phyloP scores from a whole-genome alignment of 1,284 basidiomycete genomes.

The Phellinidium pouzarii region DNA sequence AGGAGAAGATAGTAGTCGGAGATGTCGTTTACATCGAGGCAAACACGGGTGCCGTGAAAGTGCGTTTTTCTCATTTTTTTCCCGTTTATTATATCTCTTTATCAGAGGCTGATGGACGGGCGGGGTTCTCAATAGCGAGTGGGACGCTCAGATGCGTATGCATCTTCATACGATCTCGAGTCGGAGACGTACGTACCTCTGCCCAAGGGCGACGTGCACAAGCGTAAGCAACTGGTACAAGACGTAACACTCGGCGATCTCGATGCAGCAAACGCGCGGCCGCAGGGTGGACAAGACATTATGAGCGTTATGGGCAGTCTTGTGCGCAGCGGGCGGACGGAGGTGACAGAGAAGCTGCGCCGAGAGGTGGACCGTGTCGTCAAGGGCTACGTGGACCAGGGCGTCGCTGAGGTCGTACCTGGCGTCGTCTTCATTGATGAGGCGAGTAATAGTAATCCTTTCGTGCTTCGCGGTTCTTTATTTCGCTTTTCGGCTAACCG shows the following conservation, averaged over 20 bases:
- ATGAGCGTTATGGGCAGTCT: conserved; percentile 99
- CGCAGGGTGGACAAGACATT: conserved; percentile 94
- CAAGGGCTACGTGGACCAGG: conserved; percentile 95
- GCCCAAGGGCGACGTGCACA: conserved; percentile 98
- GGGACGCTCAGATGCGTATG: conserved; percentile 95
- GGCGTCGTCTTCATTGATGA: conserved; percentile 99
- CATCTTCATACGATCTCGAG: conserved; percentile 97
- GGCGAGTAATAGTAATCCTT: conserved; percentile 41
- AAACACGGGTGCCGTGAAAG: conserved; percentile 94
- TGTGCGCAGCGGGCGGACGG: conserved; percentile 90
- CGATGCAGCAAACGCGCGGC: conserved; percentile 94
- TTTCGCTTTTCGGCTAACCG: too few relatives aligned
- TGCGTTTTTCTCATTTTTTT: conserved; percentile 30
- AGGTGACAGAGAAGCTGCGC: conserved; percentile 94
- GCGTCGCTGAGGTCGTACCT: conserved; percentile 95
- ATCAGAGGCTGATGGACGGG: too few relatives aligned
- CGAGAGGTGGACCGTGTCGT: conserved; percentile 98
- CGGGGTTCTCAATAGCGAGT: conserved; percentile 60
- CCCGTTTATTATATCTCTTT: not conserved
- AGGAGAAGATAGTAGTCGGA: conserved; percentile 95
- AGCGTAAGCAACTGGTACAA: conserved; percentile 95
- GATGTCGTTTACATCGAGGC: conserved; percentile 97
- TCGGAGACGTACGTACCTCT: conserved; percentile 97
- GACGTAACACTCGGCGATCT: conserved; percentile 96
- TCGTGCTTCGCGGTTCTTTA: conserved; percentile 1